These are phyloP conservation scores for Fremontodendron californicum DNA, from an alignment of 345 rosid species.

Conservation along the genomic window DNA sequence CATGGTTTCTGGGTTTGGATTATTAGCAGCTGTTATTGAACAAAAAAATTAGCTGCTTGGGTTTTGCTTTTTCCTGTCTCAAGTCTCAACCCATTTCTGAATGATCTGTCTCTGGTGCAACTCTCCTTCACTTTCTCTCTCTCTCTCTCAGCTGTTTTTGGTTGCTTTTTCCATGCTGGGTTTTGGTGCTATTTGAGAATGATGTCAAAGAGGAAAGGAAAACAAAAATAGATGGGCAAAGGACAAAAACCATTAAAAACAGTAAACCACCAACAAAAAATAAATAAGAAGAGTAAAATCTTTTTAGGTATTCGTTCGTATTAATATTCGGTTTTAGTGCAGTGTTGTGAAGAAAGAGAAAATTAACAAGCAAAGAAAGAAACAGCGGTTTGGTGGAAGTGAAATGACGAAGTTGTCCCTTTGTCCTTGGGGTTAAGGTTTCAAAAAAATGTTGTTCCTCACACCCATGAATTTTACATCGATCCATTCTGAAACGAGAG, in stretches of 20 bases:
- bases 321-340: not conserved
- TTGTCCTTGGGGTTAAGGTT: not conserved
- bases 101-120: slow-evolving; percentile 19
- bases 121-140: slow-evolving; percentile 8
- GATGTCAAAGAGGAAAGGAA: slow-evolving; percentile 13
- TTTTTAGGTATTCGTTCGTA: not conserved
- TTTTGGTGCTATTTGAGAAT: slow-evolving; percentile 9
- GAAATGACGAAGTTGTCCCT: slow-evolving; percentile 24
- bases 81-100: slow-evolving; percentile 38
- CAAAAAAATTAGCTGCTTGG: slow-evolving; percentile 7
- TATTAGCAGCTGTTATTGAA: not conserved
- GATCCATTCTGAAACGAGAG: too few species aligned
- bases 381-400: not conserved
- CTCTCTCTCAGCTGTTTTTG: slow-evolving; percentile 12
- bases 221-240: not conserved
- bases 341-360: not conserved
- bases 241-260: not conserved
- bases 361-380: not conserved
- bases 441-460: slow-evolving; percentile 11
- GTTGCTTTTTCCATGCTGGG: slow-evolving; percentile 28
- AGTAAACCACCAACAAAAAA: not conserved
- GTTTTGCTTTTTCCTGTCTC: slow-evolving; percentile 15
- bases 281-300: not conserved
- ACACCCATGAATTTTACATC: too few species aligned
- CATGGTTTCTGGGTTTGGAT: not conserved